Conservation (phyloP, 1,284 basidiomycete species). For the Apiotrichum porosum region DNA sequence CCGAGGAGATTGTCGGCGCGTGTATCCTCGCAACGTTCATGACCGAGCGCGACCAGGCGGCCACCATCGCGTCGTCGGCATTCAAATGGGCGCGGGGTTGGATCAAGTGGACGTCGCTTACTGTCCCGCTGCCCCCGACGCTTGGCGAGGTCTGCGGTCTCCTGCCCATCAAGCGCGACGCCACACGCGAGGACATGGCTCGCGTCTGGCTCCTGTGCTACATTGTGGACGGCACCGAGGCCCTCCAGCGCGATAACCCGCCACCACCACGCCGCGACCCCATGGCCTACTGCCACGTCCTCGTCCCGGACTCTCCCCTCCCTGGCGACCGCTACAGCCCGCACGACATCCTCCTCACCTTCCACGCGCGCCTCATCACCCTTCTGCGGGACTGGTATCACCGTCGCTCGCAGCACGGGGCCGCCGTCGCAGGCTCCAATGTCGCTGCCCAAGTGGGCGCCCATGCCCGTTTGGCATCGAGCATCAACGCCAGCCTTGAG, state of each 20-base stretch:
- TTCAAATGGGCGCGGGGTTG: slow-evolving; percentile 45
- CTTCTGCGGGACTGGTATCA: slow-evolving; percentile 31
- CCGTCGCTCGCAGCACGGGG: slow-evolving; percentile 11
- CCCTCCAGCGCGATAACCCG: slow-evolving; percentile 21
- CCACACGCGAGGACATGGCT: slow-evolving; percentile 32
- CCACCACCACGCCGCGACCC: slow-evolving; percentile 20
- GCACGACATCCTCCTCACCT: slow-evolving; percentile 35
- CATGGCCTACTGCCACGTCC: slow-evolving; percentile 21
- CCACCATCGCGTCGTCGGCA: slow-evolving; percentile 31
- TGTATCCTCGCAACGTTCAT: slow-evolving; percentile 38
- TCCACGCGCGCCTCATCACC: slow-evolving; percentile 35
- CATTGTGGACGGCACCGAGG: slow-evolving; percentile 35
- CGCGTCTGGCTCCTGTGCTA: slow-evolving; percentile 43
- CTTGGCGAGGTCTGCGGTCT: slow-evolving; percentile 31
- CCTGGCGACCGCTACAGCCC: slow-evolving; percentile 12
- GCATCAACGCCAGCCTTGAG: slow-evolving; percentile 25
- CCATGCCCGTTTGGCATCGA: slow-evolving; percentile 15
- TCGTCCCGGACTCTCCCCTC: slow-evolving; percentile 17
- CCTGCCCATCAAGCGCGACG: slow-evolving; percentile 33
- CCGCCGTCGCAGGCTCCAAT: neutral
- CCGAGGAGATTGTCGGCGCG: slow-evolving; percentile 45
- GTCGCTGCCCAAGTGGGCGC: neutral
- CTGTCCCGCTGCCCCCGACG: slow-evolving; percentile 18
- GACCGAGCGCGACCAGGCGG: slow-evolving; percentile 27
- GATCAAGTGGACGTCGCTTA: slow-evolving; percentile 29